Conservation (phyloP, 768 basidiomycete genomes). For the Harrya chromipes region DNA sequence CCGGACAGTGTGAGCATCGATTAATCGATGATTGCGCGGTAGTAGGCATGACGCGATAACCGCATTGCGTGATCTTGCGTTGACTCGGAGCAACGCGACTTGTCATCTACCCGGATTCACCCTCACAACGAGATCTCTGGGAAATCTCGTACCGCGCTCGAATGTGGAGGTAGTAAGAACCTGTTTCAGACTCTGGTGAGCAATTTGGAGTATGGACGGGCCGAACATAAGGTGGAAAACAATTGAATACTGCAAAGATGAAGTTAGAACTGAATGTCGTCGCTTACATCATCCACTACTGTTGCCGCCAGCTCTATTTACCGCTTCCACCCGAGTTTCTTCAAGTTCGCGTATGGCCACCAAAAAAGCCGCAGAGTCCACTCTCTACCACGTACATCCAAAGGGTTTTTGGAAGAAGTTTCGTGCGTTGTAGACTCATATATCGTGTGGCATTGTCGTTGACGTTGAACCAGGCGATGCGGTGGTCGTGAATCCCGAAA, state of each 20-base stretch:
- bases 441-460: slow-evolving; percentile 1
- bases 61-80: slow-evolving; percentile 35
- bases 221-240: neutral
- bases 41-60: slow-evolving; percentile 16
- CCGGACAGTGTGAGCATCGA: neutral
- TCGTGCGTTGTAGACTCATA: slow-evolving; percentile 47
- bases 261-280: no score
- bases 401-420: slow-evolving; percentile 98
- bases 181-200: neutral
- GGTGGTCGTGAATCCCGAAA: slow-evolving; percentile 82
- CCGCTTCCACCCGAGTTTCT: neutral
- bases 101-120: slow-evolving; percentile 1
- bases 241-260: neutral
- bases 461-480: slow-evolving; percentile 61
- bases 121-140: neutral
- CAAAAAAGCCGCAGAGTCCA: slow-evolving; percentile 82
- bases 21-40: no score
- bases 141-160: neutral
- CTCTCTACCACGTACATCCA: slow-evolving; percentile 84
- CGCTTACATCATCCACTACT: slow-evolving; percentile 17
- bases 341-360: slow-evolving; percentile 53
- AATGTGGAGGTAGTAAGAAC: neutral
- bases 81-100: slow-evolving; percentile 3
- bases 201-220: neutral
- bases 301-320: no score